A percentile compares a stretch with the other conserved stretches of the same genome.
These are phyloP conservation scores for Porodaedalea pini DNA, from an alignment of 1,284 basidiomycete species.

Conservation along the genomic window DNA sequence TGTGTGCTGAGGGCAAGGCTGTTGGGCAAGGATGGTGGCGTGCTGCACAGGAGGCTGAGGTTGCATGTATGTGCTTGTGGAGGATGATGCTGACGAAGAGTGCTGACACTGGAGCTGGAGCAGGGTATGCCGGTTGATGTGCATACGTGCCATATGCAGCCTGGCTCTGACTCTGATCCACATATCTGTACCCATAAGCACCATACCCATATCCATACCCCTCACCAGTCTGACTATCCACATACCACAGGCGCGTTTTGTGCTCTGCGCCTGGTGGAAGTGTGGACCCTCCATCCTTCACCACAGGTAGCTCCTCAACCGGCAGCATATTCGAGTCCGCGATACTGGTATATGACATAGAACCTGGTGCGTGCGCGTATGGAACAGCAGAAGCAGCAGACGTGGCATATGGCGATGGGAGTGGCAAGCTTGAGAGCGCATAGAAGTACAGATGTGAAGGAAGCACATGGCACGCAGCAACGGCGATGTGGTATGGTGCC, in stretches of 20 bases:
- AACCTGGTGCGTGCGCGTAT: not conserved
- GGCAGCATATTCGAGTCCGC: conserved; percentile 27
- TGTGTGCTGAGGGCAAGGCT: not conserved
- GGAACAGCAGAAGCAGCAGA: not conserved
- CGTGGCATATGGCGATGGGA: conserved; percentile 2
- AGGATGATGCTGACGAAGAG: not conserved
- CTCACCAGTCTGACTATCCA: conserved; percentile 23
- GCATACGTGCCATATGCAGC: no score
- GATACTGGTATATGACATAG: not conserved
- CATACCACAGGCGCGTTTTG: conserved; percentile 54
- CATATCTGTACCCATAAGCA: not conserved
- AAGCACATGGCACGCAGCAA: conserved; percentile 41
- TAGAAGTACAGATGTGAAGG: conserved; percentile 75
- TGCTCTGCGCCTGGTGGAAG: conserved; percentile 33
- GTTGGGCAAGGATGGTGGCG: not conserved
- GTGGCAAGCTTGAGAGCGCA: conserved; percentile 65
- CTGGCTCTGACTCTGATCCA: conserved; percentile 7
- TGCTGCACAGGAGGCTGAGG: not conserved
- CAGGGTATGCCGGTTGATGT: conserved; percentile 2
- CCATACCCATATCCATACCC: conserved; percentile 4
- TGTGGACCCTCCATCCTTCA: conserved; percentile 29
- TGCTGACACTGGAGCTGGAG: not conserved
- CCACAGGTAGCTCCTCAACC: conserved; percentile 26
- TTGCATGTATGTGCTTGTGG: not conserved
- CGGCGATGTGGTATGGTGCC: conserved; percentile 57